A percentile compares a stretch with the other conserved stretches of the same genome.
Conservation (phyloP, 2,329 filamentous ascomycete species). For the Pestalotiopsis sp. region DNA sequence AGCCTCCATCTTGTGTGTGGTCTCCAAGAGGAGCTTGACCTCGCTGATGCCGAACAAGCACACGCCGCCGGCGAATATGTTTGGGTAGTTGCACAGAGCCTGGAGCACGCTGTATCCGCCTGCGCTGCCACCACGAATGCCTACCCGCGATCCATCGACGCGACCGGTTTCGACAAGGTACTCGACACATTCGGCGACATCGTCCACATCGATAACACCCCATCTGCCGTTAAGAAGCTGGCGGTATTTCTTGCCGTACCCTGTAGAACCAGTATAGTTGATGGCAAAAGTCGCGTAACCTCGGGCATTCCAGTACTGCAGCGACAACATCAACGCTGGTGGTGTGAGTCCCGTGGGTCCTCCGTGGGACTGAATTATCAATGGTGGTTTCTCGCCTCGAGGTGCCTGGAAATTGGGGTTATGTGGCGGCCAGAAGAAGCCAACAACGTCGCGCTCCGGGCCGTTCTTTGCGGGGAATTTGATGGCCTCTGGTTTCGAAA, state of each 20-base stretch:
- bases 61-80: conserved; percentile 51
- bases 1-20: conserved; percentile 60
- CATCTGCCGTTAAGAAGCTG: conserved; percentile 51
- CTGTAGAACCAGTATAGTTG: conserved; percentile 57
- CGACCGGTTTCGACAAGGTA: conserved; percentile 41
- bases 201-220: conserved; percentile 54
- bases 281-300: conserved; percentile 54
- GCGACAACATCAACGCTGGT: conserved; percentile 45
- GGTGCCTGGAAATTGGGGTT: conserved; percentile 47
- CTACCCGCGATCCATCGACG: conserved; percentile 41
- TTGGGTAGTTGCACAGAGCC: conserved; percentile 47
- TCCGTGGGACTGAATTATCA: conserved; percentile 54
- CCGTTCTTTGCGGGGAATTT: conserved; percentile 24
- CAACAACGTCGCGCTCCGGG: conserved; percentile 39
- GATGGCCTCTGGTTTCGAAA: conserved; percentile 42
- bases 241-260: conserved; percentile 53
- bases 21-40: conserved; percentile 44
- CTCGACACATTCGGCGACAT: conserved; percentile 49
- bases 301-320: conserved; percentile 57
- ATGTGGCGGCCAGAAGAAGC: conserved; percentile 52
- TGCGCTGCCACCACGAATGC: conserved; percentile 53
- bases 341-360: conserved; percentile 50
- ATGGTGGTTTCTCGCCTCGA: conserved; percentile 43
- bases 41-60: conserved; percentile 56
- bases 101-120: conserved; percentile 59